These are phyloP conservation scores for Kwoniella europaea DNA, from an alignment of 768 basidiomycete species.

Conservation along the genomic window DNA sequence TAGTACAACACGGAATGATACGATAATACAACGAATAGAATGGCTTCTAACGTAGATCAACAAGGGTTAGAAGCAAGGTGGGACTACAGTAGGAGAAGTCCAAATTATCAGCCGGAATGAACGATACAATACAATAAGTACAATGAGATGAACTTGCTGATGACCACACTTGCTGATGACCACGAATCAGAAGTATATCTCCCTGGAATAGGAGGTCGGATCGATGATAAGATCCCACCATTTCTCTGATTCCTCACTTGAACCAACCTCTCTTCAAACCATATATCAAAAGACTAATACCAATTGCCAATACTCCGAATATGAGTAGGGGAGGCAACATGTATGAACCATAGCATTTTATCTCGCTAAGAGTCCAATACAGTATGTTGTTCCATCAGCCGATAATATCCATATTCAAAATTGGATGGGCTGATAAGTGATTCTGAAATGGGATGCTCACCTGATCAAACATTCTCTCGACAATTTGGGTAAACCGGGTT, in stretches of 20 bases:
- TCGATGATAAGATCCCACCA: not conserved
- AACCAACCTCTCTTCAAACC: conserved; percentile 47
- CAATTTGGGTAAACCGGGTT: conserved; percentile 40
- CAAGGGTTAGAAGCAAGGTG: no score
- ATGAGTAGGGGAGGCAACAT: conserved; percentile 42
- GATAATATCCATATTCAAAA: not conserved
- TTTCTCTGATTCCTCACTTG: not conserved
- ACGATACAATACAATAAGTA: no score
- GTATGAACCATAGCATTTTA: conserved; percentile 50
- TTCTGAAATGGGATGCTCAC: conserved; percentile 22
- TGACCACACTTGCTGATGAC: no score
- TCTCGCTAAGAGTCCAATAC: conserved; percentile 34
- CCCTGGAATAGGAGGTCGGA: not conserved
- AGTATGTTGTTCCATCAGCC: not conserved
- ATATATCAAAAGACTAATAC: conserved; percentile 28
- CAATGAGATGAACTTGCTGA: no score
- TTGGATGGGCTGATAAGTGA: not conserved
- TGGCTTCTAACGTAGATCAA: no score
- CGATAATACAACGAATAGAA: no score
- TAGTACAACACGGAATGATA: no score
- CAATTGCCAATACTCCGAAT: conserved; percentile 46
- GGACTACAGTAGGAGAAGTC: no score
- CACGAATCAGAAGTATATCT: not conserved
- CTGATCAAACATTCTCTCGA: conserved; percentile 45
- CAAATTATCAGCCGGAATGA: no score